A percentile compares a stretch with the other conserved stretches of the same genome.
These are phyloP conservation scores for Biscutella auriculata DNA, from an alignment of 441 rosid species.

Conservation along the genomic window DNA sequence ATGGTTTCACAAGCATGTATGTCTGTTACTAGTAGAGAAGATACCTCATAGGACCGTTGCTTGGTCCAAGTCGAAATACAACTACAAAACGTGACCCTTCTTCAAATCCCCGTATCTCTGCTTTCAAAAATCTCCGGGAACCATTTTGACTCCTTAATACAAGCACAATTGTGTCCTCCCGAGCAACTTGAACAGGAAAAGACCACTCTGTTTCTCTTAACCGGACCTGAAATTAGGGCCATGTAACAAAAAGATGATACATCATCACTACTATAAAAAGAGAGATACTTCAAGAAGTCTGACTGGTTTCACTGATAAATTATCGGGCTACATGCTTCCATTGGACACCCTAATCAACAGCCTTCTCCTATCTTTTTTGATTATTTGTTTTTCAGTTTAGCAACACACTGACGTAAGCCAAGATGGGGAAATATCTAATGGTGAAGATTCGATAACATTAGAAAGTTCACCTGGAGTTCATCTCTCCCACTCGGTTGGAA, in stretches of 20 bases:
- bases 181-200: conserved; percentile 68
- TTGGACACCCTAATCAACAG: background rate
- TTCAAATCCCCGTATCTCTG: conserved; percentile 93
- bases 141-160: conserved; percentile 61
- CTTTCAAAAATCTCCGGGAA: conserved; percentile 44
- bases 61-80: conserved; percentile 83
- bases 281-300: conserved; percentile 9
- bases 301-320: conserved; percentile 1
- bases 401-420: conserved; percentile 2
- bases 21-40: background rate
- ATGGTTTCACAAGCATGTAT: conserved; percentile 1
- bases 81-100: conserved; percentile 97
- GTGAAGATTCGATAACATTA: conserved; percentile 1
- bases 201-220: conserved; percentile 89
- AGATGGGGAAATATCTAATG: background rate
- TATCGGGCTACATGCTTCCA: conserved; percentile 5
- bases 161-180: conserved; percentile 83
- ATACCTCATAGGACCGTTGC: conserved; percentile 87
- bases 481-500: conserved; percentile 49
- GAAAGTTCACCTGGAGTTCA: conserved; percentile 71
- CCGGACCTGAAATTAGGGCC: conserved; percentile 44
- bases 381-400: background rate
- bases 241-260: conserved; percentile 6
- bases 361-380: background rate
- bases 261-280: background rate